phyloP scores from a whole-genome alignment of 768 basidiomycete genomes.

The Lactarius vividus region DNA sequence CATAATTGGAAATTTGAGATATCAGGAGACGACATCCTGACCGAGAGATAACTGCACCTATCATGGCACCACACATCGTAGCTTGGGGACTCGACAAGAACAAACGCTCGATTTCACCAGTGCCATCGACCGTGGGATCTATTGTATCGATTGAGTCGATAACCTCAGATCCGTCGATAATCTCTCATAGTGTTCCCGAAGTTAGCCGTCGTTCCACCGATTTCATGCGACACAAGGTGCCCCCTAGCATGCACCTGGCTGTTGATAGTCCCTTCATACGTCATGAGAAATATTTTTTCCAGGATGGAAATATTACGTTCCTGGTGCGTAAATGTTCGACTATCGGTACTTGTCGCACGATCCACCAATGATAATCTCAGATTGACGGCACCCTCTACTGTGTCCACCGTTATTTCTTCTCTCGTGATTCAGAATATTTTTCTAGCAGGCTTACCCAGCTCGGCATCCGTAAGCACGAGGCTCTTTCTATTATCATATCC shows the following conservation, averaged over 20 bases:
- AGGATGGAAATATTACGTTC: conserved; percentile 26
- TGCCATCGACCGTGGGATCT: conserved; percentile 1
- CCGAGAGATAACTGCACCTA: background rate
- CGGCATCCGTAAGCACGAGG: conserved; percentile 16
- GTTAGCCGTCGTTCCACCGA: background rate
- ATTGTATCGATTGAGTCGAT: conserved; percentile 20
- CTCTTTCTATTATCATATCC: conserved; percentile 16
- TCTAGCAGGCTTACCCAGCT: conserved; percentile 13
- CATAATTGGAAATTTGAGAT: background rate
- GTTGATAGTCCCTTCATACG: conserved; percentile 10
- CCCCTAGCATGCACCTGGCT: background rate
- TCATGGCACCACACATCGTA: conserved; percentile 16
- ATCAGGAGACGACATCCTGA: background rate
- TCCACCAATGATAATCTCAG: background rate
- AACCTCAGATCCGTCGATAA: background rate
- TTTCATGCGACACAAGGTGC: background rate
- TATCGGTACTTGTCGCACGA: background rate
- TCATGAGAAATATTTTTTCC: conserved; percentile 25
- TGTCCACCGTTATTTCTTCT: conserved; percentile 25
- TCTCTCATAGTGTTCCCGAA: background rate
- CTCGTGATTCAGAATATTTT: conserved; percentile 22
- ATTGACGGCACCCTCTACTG: conserved; percentile 21
- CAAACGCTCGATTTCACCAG: conserved; percentile 15
- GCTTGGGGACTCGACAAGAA: conserved; percentile 3
- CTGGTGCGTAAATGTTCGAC: conserved; percentile 12